Base-by-base conservation (phyloP, 345 rosid species). In the Lagerstroemia speciosa region DNA sequence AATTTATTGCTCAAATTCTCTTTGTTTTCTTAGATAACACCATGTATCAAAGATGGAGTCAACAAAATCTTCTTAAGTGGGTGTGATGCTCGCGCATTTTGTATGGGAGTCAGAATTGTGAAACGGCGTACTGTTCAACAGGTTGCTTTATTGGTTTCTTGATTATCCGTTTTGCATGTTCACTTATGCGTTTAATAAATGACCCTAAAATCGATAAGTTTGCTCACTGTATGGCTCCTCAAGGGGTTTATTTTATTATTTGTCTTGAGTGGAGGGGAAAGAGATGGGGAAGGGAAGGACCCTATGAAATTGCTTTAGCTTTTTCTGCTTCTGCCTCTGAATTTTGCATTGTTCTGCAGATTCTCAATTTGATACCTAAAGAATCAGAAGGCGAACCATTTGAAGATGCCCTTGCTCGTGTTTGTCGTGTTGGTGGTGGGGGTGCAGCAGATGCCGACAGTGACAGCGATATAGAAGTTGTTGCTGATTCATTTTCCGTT, bases 391-490 rank as follows among this genome's bases (percentile, higher is more conserved):
- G 98, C 75, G 97, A 89, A 80, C 60, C 8, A 30, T 83, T 94
- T 75, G 98, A 88, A 69, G 93, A 91, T 41, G 96, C 99, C 72
- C 86, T 91, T 65, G 84, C 87, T 72, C 98, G 99, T 41, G 93
- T 94, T 62, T 80, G 92, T 34, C 93, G 99, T 67, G 77, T 89
- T 78, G 96, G 98, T 71, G 97, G 98, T 79, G 94, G 94, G 67
- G 79, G 79, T 74, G 84, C 85, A 69, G 76, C 89, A 15, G 97
- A 92, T 84, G 96, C 88, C 24, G 98, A 88, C 62, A 89, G 98
- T 72, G 99, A 91, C 74, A 94, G 99, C 80, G 99, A 94, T 70
- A 72, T 92, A 72, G 98, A 94, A 88, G 97, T 94, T 75, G 98
- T 94, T 77, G 98, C 98, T 37, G 99, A 94, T 67, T 83, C 81